Base-by-base conservation (phyloP, 2,329 filamentous ascomycete genomes). In the Blumeria graminis region DNA sequence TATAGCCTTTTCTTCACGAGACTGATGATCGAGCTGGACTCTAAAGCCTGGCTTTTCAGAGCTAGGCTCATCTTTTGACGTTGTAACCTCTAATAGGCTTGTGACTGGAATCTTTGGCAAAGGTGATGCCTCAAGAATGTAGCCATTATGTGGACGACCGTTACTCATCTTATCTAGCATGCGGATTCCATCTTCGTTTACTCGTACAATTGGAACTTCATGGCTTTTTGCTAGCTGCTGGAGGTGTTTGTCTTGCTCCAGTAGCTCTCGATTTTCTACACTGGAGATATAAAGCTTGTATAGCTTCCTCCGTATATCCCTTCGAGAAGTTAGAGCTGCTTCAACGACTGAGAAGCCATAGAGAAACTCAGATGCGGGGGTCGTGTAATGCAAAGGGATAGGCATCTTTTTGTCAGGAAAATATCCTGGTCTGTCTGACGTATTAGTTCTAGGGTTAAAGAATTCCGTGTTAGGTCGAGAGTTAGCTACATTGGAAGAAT, bases 281-380 rank as follows among this genome's bases (percentile, higher is more conserved):
- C 71, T 73, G 65, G 84, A 82, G 10, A 94, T 71, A 67, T 96
- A 94, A 3, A 98, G 75, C 56, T 81, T 84, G 71, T 95, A 94
- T 2, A 94, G 69, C 63, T 85, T 80, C 57, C 92, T 80, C 36
- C 79, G 75, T 10, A 72, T 72, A 51, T 70, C 66, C 36, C 58
- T 58, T 45, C 51, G 57, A 48, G 78, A 76, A 61, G 75, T 79
- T 18, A 98, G 71, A 0, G 88, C 89, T 18, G 89, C 84, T 60
- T 84, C 75, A 22, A 96, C 86, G 1, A 86, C 80, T 1, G 84
- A 85, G 48, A 77, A 78, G 6, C 92, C 92, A 65, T 94, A 96
- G 1, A 98, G 72, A 63, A 95, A 96, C 59, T 94, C 84, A 0
- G 89, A 94, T 5, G 86, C 86, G 0, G 90, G 84, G 0, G 87